A percentile compares a stretch with the other conserved stretches of the same genome.
These are phyloP conservation scores for Cryptosporidium parvum DNA, from an alignment of 169 alveolate genomes.

Conservation along the genomic window DNA sequence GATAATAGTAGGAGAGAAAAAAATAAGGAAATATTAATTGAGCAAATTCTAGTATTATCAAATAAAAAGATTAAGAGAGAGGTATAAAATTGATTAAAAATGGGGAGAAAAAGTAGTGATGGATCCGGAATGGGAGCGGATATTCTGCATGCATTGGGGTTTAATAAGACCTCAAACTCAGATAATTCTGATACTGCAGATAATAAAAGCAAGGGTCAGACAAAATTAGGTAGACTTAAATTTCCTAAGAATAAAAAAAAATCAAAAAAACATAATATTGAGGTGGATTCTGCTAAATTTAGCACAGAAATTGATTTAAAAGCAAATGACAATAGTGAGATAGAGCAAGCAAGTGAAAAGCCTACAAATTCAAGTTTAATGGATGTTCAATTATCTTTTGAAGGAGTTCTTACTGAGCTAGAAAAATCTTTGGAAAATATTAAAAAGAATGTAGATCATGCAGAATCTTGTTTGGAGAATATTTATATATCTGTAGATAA, in stretches of 20 bases:
- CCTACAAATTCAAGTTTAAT: background rate
- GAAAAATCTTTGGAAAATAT: slow-evolving; percentile 5
- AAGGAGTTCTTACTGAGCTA: background rate
- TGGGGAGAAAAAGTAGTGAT: slow-evolving; percentile 65
- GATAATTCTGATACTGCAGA: slow-evolving; percentile 32
- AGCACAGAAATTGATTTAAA: slow-evolving; percentile 38
- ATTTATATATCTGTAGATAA: slow-evolving; percentile 30
- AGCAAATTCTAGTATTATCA: background rate
- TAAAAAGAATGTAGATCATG: slow-evolving; percentile 19
- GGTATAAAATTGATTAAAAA: background rate
- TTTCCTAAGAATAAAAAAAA: slow-evolving; percentile 8
- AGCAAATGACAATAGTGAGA: background rate
- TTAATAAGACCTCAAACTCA: background rate
- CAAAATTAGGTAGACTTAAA: background rate
- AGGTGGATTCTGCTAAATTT: background rate
- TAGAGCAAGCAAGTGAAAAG: slow-evolving; percentile 43
- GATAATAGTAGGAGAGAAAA: background rate
- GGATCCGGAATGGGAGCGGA: slow-evolving; percentile 64
- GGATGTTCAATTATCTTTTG: slow-evolving; percentile 50
- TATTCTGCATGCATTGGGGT: slow-evolving; percentile 23
- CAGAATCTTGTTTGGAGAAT: slow-evolving; percentile 36
- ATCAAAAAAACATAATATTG: background rate
- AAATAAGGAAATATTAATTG: background rate
- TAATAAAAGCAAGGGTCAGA: slow-evolving; percentile 2
- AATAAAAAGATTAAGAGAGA: no score